Percentiles rank a stretch among this genome's conserved stretches.
Conservation (phyloP, 2,329 filamentous ascomycete species). For the Moelleriella libera region DNA sequence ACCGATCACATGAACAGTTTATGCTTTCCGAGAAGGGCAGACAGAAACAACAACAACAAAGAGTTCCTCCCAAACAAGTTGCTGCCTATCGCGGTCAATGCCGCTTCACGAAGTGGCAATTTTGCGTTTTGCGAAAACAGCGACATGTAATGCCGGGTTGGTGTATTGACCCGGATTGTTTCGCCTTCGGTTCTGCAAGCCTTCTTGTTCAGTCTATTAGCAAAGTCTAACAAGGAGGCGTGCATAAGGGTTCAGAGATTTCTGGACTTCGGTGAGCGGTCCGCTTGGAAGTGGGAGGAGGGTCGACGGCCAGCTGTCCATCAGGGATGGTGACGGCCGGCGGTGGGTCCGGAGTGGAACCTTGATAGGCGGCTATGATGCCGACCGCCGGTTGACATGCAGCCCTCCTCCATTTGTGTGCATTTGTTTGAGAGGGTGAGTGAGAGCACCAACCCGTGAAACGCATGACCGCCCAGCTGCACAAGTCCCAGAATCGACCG, state of each 20-base stretch:
- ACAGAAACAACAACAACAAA: no score
- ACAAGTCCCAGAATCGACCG: no score
- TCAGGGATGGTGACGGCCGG: not conserved
- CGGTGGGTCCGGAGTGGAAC: not conserved
- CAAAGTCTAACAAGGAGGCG: not conserved
- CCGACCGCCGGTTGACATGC: conserved; percentile 3
- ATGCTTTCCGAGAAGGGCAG: no score
- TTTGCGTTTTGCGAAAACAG: no score
- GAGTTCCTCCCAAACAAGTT: no score
- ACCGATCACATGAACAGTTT: not conserved
- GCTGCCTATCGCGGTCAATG: no score
- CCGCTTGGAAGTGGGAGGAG: not conserved
- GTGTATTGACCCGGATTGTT: no score
- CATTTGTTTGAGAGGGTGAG: not conserved
- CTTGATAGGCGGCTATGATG: not conserved
- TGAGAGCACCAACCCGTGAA: not conserved
- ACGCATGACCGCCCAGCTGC: not conserved
- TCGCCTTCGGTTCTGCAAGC: no score
- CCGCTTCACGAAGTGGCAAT: no score
- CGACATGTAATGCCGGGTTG: no score
- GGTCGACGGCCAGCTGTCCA: not conserved
- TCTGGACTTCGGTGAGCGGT: not conserved
- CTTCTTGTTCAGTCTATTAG: no score
- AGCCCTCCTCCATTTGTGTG: not conserved
- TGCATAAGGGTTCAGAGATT: not conserved